phyloP scores from a whole-genome alignment of 2,329 filamentous ascomycete species.

The Xylaria sp. region DNA sequence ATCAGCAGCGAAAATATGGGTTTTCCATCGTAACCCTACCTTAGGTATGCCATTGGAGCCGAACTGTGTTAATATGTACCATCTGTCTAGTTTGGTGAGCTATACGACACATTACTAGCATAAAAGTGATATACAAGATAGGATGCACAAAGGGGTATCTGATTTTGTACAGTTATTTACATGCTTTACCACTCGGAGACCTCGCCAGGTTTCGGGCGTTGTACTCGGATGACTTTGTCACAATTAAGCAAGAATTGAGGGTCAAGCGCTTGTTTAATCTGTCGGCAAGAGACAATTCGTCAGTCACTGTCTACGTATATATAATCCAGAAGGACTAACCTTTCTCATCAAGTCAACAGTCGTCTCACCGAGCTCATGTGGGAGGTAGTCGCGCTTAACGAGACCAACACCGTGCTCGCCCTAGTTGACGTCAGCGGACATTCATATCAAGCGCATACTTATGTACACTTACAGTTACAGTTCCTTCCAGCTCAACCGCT shows the following conservation, averaged over 20 bases:
- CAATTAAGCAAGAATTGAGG: conserved; percentile 76
- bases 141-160: conserved; percentile 22
- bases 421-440: conserved; percentile 48
- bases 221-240: conserved; percentile 74
- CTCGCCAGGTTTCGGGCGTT: conserved; percentile 64
- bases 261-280: conserved; percentile 85
- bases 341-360: conserved; percentile 87
- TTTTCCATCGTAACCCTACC: neutral
- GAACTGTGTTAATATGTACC: neutral
- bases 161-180: conserved; percentile 15
- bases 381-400: conserved; percentile 85
- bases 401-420: conserved; percentile 87
- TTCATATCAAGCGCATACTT: neutral
- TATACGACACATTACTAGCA: conserved; percentile 8
- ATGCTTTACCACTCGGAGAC: conserved; percentile 56
- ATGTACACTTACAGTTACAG: conserved; percentile 69
- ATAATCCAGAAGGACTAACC: conserved; percentile 56
- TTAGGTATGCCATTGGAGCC: neutral
- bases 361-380: conserved; percentile 77
- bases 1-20: neutral
- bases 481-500: conserved; percentile 86
- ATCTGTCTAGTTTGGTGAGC: neutral
- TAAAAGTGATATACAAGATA: conserved; percentile 31
- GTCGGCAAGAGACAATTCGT: conserved; percentile 25
- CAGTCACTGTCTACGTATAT: conserved; percentile 19